Evolutionary conservation across 2,329 filamentous ascomycete species (phyloP).

Genomic region (Colletotrichum zoysiae): DNA sequence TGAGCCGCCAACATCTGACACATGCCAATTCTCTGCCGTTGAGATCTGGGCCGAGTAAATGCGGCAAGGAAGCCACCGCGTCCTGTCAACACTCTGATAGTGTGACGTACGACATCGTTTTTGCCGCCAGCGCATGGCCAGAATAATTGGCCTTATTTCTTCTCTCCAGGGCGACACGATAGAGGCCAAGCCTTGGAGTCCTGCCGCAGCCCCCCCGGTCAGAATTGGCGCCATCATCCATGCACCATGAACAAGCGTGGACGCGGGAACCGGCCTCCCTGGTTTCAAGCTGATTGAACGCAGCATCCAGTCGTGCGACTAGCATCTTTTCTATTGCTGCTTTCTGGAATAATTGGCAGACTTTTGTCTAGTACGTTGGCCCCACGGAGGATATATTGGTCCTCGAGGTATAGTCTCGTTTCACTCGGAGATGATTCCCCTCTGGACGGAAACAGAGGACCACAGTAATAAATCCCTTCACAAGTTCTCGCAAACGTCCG

Average conservation of each 20-base stretch:
- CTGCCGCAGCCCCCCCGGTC: background rate
- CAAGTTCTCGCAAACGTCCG: constrained; percentile 16
- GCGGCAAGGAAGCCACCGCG: background rate
- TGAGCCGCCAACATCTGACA: background rate
- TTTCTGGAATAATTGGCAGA: background rate
- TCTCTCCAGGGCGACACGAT: constrained; percentile 28
- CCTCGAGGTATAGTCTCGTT: constrained; percentile 34
- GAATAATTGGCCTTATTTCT: constrained; percentile 18
- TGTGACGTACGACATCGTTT: constrained; percentile 18
- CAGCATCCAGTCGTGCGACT: constrained; percentile 15
- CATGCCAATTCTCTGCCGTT: background rate
- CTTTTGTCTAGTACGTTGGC: background rate
- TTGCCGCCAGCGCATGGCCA: constrained; percentile 18
- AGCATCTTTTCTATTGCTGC: background rate
- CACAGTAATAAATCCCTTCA: constrained; percentile 21
- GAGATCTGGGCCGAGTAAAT: background rate
- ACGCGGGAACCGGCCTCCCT: background rate
- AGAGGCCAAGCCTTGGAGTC: constrained; percentile 9
- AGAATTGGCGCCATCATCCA: constrained; percentile 25
- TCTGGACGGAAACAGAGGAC: constrained; percentile 1
- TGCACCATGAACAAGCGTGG: constrained; percentile 19
- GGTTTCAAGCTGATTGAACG: constrained; percentile 38
- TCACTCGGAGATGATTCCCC: constrained; percentile 37
- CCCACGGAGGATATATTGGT: background rate
- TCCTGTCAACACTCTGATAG: background rate